Evolutionary conservation across 441 rosid species (phyloP), one percentile per base, ranked within the genome.

Genomic region (Gossypium davidsonii): DNA sequence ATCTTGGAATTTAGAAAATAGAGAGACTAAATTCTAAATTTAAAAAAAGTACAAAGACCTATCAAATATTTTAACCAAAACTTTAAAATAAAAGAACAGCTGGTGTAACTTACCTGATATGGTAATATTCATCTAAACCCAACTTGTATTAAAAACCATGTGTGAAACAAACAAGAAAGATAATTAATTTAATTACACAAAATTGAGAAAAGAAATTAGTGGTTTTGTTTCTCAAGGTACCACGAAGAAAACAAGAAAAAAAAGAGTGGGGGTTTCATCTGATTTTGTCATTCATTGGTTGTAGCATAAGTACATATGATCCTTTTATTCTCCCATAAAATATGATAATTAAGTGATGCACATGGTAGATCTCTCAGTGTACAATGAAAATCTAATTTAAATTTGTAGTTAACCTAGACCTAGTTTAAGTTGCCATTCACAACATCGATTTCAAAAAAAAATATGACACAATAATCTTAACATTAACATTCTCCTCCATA

Each of bases 281-380:
- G 42, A 48, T 25, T 66, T 66, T 48, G 57, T 48, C 42, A 23
- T 48, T 67, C 42, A 48, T 23, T 48, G 70, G 70, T 65, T 65
- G 55, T 12, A 65, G 10, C 55, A 44, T 11, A 21, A 26, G 55
- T 34, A 7, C 48, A 17, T 9, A 57, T 23, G 1, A 62, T 46
- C 55, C 37, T 65, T 65, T 14, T 14, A 59, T 26, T 14, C 64
- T 20, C 69, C 69, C 34, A 20, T 20, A 20, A 1, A 20, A 44
- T 11, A 21, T 21, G 20, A 23, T 66, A 66, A 21, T 23, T 1
- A 14, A 67, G 57, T 67, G 42, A 23, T 67, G 57, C 71, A 48
- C 57, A 25, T 67, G 21, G 57, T 23, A 7, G 42, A 67, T 48
- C 12, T 23, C 39, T 21, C 14, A 66, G 21, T 28, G 70, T 23